Base-by-base conservation (phyloP, 192 early-diverging fungal species). In the Coemansia erecta region DNA sequence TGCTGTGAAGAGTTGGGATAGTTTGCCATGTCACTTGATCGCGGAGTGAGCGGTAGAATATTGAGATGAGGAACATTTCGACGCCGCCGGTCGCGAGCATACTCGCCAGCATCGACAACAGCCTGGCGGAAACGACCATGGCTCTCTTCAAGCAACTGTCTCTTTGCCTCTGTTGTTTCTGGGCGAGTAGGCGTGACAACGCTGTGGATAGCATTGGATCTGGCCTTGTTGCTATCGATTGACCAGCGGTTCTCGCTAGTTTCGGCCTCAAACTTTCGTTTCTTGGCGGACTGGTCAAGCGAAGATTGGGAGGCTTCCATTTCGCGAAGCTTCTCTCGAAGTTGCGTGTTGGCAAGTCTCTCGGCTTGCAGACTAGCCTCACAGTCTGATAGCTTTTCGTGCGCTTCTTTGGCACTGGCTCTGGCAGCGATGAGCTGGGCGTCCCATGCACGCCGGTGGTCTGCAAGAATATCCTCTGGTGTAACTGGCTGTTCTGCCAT, bases 101-200 rank as follows among this genome's bases (percentile, higher is more conserved):
- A 22, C 58, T 72, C 69, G 14, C 58, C 69, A 19, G 69, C 58
- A 43, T 51, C 28, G 4, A 61, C 37, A 2, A 72, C 58, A 13
- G 45, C 58, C 24, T 64, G 60, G 42, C 52, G 47, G 15, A 33
- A 51, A 1, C 47, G 37, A 8, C 23, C 48, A 13, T 23, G 17
- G 9, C 23, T 50, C 8, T 18, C 26, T 13, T 50, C 21, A 50
- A 50, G 48, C 23, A 28, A 8, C 48, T 23, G 17, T 28, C 21
- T 50, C 11, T 50, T 50, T 26, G 12, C 48, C 23, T 28, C 48
- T 24, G 48, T 28, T 14, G 23, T 28, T 50, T 23, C 48, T 13
- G 48, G 48, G 23, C 48, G 48, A 22, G 48, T 50, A 11, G 48
- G 48, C 10, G 48, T 50, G 23, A 24, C 48, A 18, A 28, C 8